Conservation (phyloP, 2,329 filamentous ascomycete genomes). For the Fusarium subglutinans region DNA sequence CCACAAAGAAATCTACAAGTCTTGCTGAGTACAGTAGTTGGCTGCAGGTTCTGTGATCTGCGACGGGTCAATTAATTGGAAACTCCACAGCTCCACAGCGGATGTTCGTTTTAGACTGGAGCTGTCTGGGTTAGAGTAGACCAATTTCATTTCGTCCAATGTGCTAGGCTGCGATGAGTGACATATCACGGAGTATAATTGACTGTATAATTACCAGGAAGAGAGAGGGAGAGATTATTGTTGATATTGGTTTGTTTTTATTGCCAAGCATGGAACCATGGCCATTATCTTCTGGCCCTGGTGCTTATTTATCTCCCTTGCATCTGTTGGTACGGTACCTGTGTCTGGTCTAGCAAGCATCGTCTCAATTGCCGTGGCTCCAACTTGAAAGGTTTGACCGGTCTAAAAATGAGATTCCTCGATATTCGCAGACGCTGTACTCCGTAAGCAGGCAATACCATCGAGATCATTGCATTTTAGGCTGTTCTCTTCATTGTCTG, state of each 20-base stretch:
- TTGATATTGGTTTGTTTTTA: background rate
- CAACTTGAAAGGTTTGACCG: background rate
- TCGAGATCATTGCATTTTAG: background rate
- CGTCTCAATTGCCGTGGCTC: background rate
- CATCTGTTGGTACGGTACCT: constrained; percentile 2
- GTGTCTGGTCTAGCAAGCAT: background rate
- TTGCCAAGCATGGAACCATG: background rate
- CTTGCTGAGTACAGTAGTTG: background rate
- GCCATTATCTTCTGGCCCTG: background rate
- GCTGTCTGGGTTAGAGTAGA: background rate
- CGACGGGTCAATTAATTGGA: background rate
- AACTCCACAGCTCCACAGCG: constrained; percentile 14
- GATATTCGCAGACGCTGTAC: background rate
- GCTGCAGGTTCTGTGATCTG: background rate
- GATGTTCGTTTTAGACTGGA: constrained; percentile 11
- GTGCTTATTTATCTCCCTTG: background rate
- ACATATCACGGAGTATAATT: background rate
- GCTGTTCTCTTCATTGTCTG: background rate
- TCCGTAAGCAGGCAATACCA: background rate
- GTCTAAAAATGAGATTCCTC: background rate
- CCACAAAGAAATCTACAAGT: background rate
- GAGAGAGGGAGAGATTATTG: background rate
- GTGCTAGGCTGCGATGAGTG: background rate
- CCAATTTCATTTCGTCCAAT: background rate
- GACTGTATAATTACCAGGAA: background rate